A percentile compares a stretch with the other conserved stretches of the same genome.
phyloP scores from a whole-genome alignment of 345 rosid species.

The Eucalyptus victrix region DNA sequence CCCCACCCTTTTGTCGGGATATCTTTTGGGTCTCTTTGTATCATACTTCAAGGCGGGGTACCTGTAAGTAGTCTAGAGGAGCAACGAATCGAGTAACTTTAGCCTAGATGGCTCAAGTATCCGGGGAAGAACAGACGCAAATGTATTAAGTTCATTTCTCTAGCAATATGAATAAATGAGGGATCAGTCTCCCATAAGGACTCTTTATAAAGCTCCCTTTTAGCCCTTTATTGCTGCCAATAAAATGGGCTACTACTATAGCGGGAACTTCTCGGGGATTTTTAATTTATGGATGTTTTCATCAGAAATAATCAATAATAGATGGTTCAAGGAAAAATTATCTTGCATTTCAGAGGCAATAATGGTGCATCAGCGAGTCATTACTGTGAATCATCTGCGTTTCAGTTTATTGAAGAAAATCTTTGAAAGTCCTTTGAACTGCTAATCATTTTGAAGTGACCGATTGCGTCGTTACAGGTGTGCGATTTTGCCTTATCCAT shows the following conservation, averaged over 20 bases:
- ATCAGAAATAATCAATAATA: no score
- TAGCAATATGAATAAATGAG: background rate
- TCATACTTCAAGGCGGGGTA: background rate
- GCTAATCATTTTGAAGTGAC: no score
- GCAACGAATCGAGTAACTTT: no score
- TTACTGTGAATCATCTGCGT: no score
- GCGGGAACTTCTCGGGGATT: background rate
- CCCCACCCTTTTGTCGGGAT: background rate
- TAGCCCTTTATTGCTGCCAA: background rate
- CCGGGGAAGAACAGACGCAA: background rate
- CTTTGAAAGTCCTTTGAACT: no score
- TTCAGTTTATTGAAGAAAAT: no score
- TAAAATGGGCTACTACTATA: no score
- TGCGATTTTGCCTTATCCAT: no score
- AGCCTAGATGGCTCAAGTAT: background rate
- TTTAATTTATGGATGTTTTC: background rate
- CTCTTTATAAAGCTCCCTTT: background rate
- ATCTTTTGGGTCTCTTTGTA: background rate
- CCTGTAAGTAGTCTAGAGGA: background rate
- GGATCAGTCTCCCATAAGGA: background rate
- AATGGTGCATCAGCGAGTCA: no score
- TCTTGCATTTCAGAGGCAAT: no score
- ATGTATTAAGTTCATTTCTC: background rate
- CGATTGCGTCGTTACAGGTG: no score
- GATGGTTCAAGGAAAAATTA: no score